Evolutionary conservation across 1,139 yeast species (phyloP), one percentile per base, ranked within the genome.

Genomic region (Arxiozyma heterogenica): DNA sequence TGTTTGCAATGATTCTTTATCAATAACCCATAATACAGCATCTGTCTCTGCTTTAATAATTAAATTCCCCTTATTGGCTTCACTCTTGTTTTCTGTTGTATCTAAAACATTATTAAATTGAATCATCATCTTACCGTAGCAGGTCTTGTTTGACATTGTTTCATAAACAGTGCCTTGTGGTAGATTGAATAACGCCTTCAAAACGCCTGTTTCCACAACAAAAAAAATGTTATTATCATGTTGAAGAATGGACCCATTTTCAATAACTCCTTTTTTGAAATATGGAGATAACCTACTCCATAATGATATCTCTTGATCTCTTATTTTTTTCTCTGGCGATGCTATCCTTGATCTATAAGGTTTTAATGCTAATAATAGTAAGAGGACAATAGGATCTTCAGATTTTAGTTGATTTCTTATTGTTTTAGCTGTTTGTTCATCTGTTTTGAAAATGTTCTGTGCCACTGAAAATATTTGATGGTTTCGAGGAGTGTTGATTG

Each of bases 91-190:
- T 27, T n/a, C 21, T 12, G 22, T 21, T 12, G 23, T 21, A 22
- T 22, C 44, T 8, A 9, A 18, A 18, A 4, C 39, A 34, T 34
- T 34, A 34, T 15, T 20, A 34, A 45, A 56, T 11, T 18, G 20
- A 25, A 62, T 62, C 15, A 64, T 60, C 41, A 67, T 67, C 55
- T 58, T 75, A 61, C 98, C 98, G 69, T 90, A 87, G 4, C 95
- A 84, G 0, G 97, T 90, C 59, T 90, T 82, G n/a, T 96, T 95
- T 41, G 93, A 77, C 55, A 91, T 80, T 20, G 89, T 84, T 57
- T 93, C 93, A 55, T 79, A 80, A 42, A 91, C 76, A 47, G 79
- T 80, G 4, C 86, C 79, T 60, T 77, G 77, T 60, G 78, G 75
- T 61, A 76, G 68, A 58, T 77, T 76, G 70, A 74, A 83, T 58